Conservation (phyloP, 345 rosid species). For the Syzygium aqueum region DNA sequence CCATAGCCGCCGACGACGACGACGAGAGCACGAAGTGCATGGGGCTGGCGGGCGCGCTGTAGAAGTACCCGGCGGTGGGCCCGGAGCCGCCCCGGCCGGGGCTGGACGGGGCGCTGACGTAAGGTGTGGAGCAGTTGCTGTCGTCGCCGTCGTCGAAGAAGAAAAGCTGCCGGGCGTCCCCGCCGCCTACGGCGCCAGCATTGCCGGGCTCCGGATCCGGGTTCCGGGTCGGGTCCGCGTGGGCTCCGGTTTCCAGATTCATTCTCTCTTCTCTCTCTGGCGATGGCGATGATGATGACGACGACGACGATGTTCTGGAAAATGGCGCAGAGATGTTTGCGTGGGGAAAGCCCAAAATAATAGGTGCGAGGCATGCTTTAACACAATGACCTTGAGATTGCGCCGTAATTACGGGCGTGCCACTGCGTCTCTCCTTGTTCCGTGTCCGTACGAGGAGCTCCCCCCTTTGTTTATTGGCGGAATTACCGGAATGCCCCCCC, state of each 20-base stretch:
- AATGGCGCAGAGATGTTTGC: neutral
- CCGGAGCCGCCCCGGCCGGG: conserved; percentile 51
- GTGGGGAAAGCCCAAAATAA: neutral
- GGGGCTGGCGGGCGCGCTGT: conserved; percentile 94
- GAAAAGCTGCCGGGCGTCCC: neutral
- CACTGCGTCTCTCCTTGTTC: neutral
- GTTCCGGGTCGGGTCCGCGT: neutral
- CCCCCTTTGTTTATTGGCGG: neutral
- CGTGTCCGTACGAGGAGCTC: neutral
- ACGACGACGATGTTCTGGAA: neutral
- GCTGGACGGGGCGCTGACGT: conserved; percentile 94
- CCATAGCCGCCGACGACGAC: conserved; percentile 4
- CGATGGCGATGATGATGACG: neutral
- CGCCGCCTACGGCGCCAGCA: neutral
- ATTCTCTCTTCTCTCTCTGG: neutral
- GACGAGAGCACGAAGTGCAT: conserved; percentile 66
- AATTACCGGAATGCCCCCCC: neutral
- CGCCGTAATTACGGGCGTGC: neutral
- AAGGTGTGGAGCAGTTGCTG: conserved; percentile 89
- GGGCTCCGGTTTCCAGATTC: neutral
- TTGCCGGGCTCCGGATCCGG: neutral
- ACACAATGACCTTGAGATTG: neutral
- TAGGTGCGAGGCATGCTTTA: neutral
- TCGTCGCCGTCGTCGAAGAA: conserved; percentile 28
- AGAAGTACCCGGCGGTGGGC: conserved; percentile 55